Percentiles rank a stretch among this genome's conserved stretches.
These are phyloP conservation scores for Cryptosporidium canis DNA, from an alignment of 169 alveolate genomes.

Conservation along the genomic window DNA sequence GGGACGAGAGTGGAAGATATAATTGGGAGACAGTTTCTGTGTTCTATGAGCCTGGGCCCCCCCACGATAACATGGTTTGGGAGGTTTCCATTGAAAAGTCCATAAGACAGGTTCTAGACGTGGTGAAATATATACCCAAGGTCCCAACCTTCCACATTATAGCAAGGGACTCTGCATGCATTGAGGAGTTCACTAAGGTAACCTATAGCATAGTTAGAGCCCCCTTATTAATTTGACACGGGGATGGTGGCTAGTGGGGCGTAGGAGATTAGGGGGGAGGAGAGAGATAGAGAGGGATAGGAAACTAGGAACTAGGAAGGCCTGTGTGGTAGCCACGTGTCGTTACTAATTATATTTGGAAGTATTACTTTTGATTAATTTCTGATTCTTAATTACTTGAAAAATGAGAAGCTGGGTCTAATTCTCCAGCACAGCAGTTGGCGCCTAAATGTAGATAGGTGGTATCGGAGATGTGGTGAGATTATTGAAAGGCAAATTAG, in stretches of 20 bases:
- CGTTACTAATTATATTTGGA: too few species aligned
- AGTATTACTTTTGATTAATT: neutral
- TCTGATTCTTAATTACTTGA: neutral
- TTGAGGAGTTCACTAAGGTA: constrained; percentile 42
- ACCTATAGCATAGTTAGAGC: constrained; percentile 40
- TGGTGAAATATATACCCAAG: constrained; percentile 40
- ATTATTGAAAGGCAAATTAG: neutral
- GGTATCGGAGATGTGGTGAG: neutral
- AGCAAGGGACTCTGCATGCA: constrained; percentile 23
- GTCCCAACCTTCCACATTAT: constrained; percentile 55
- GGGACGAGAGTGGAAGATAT: constrained; percentile 41
- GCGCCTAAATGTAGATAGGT: neutral
- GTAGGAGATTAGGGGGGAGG: neutral
- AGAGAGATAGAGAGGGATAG: neutral
- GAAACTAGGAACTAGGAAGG: neutral
- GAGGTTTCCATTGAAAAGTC: constrained; percentile 57
- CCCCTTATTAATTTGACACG: neutral
- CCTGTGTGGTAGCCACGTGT: too few species aligned
- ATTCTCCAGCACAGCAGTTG: neutral
- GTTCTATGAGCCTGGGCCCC: constrained; percentile 65
- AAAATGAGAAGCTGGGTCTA: neutral
- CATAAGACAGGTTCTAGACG: constrained; percentile 26
- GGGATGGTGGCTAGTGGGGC: neutral
- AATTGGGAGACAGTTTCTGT: constrained; percentile 17
- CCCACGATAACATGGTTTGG: constrained; percentile 38